Conservation (phyloP, 2,329 filamentous ascomycete genomes). For the Fusarium sp. region DNA sequence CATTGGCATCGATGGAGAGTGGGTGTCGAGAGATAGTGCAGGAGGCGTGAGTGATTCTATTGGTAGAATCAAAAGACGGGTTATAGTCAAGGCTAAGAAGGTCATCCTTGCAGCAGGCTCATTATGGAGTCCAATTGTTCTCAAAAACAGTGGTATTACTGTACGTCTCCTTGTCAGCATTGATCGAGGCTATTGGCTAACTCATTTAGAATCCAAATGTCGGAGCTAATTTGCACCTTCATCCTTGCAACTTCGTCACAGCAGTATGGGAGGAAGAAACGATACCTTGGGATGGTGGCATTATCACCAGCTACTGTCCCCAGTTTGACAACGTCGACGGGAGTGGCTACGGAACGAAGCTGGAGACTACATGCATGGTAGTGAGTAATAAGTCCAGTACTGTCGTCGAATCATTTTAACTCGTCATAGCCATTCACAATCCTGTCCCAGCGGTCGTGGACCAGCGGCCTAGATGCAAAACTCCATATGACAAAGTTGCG, state of each 20-base stretch:
- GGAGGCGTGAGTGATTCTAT: conserved; percentile 66
- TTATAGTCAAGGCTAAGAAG: conserved; percentile 82
- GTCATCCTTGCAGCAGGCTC: conserved; percentile 84
- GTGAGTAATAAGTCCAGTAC: conserved; percentile 52
- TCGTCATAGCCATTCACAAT: conserved; percentile 69
- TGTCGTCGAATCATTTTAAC: conserved; percentile 26
- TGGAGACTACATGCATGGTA: conserved; percentile 81
- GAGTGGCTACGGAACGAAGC: conserved; percentile 82
- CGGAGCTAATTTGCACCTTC: conserved; percentile 83
- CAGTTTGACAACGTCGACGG: conserved; percentile 86
- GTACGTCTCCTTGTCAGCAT: conserved; percentile 54
- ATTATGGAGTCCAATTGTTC: conserved; percentile 79
- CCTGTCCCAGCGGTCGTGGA: conserved; percentile 75
- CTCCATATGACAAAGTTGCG: conserved; percentile 75
- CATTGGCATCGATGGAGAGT: conserved; percentile 78
- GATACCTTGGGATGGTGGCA: conserved; percentile 78
- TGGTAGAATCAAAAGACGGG: conserved; percentile 65
- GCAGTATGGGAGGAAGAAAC: conserved; percentile 78
- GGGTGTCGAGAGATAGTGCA: conserved; percentile 77
- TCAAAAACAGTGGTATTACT: conserved; percentile 82
- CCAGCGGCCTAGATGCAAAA: conserved; percentile 77
- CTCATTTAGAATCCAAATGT: conserved; percentile 76
- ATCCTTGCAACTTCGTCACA: conserved; percentile 73
- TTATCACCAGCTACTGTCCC: conserved; percentile 81
- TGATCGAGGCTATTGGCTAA: conserved; percentile 36